Evolutionary conservation across 1,139 yeast species (phyloP), one percentile per base, ranked within the genome.

Genomic region (Blastobotrys aristatus): DNA sequence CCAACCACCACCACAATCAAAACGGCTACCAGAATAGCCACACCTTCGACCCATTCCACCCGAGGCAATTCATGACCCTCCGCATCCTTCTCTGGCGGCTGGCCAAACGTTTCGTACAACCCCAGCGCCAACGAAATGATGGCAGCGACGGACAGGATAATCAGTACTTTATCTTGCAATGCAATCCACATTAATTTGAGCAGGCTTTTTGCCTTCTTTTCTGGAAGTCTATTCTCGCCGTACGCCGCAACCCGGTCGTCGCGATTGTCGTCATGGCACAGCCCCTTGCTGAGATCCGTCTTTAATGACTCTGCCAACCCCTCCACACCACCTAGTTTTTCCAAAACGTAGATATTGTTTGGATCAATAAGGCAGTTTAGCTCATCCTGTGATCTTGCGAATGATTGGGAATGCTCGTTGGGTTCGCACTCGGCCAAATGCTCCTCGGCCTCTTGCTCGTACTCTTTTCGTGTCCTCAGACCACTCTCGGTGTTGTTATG

Each of bases 11-110:
- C 96, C 35, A 94, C 97, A 52, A 94, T 92, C 8, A 80, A 61
- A 26, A 94, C 86, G 16, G 99, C 99, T 17, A 84, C 86, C 57
- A 94, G 77, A 62, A 94, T 94, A 37, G 98, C 98, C 37, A 90
- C 96, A 56, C 99, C 99, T 71, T 92, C 99, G 43, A 94, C 96
- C 97, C 97, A 89, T 62, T 89, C 95, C 24, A 90, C 92, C 58
- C 80, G 79, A 16, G 96, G 96, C 47, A 82, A 63, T 17, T 78
- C 71, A 21, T 77, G 72, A 21, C 96, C 95, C 56, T 87, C 86
- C 11, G 77, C 82, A 63, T 90, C 97, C 59, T 77, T 76, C 59
- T 79, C 79, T 0, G 89, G 73, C 0, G 83, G 89, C 56, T 85
- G 86, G 36, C 95, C 96, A 68, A 89, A 84, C 1, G 96, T 83